Conservation (phyloP, 1,139 yeast genomes). For the Zygosaccharomyces pseudobailii region DNA sequence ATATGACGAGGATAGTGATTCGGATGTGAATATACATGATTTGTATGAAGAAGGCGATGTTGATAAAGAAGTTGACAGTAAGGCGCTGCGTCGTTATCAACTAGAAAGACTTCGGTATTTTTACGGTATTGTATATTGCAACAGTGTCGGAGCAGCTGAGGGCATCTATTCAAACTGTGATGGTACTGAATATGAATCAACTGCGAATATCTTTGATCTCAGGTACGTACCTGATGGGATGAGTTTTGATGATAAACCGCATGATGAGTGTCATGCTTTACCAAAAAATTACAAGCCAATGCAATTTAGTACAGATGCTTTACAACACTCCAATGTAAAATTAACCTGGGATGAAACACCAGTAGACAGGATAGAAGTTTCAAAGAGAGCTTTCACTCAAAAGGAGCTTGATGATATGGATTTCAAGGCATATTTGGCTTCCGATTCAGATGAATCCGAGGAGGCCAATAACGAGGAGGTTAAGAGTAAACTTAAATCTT, state of each 20-base stretch:
- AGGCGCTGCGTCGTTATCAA: slow-evolving; percentile 68
- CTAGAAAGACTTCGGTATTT: slow-evolving; percentile 82
- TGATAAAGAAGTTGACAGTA: slow-evolving; percentile 66
- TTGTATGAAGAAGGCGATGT: slow-evolving; percentile 69
- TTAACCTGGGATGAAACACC: slow-evolving; percentile 99
- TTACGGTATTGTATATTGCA: slow-evolving; percentile 90
- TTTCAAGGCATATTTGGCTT: slow-evolving; percentile 89
- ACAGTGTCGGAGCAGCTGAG: slow-evolving; percentile 65
- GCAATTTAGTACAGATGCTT: slow-evolving; percentile 84
- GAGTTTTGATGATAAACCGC: slow-evolving; percentile 73
- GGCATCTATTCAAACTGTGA: slow-evolving; percentile 81
- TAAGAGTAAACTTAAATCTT: slow-evolving; percentile 60
- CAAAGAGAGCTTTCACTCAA: slow-evolving; percentile 79
- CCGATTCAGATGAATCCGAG: slow-evolving; percentile 65
- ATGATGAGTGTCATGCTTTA: slow-evolving; percentile 64
- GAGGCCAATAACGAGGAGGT: slow-evolving; percentile 40
- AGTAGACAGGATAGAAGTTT: slow-evolving; percentile 72
- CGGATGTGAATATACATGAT: slow-evolving; percentile 57
- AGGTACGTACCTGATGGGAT: slow-evolving; percentile 90
- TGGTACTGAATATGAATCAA: slow-evolving; percentile 92
- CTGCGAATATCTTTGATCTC: slow-evolving; percentile 90
- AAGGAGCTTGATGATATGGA: slow-evolving; percentile 96
- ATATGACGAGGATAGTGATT: slow-evolving; percentile 41
- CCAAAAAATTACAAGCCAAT: slow-evolving; percentile 80
- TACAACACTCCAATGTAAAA: slow-evolving; percentile 89